These are phyloP conservation scores for Nyssa sinensis DNA, from an alignment of 148 eudicot genomes.

Conservation along the genomic window DNA sequence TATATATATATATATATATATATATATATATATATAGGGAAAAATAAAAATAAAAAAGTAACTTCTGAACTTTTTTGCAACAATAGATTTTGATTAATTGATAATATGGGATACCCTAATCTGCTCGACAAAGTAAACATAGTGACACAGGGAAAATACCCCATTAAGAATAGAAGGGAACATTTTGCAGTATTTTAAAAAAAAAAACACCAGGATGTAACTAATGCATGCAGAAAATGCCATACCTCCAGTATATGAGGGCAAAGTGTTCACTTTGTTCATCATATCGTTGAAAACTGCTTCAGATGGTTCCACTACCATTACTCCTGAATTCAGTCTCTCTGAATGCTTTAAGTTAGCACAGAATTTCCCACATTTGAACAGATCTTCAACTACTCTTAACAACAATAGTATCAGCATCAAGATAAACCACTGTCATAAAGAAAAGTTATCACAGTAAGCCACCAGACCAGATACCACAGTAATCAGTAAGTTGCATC, in stretches of 20 bases:
- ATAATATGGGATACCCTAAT: no score
- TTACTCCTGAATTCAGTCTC: conserved; percentile 95
- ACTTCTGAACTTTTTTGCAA: background rate
- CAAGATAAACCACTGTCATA: conserved; percentile 92
- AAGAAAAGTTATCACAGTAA: background rate
- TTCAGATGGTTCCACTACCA: conserved; percentile 94
- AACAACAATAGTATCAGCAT: conserved; percentile 95
- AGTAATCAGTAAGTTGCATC: background rate
- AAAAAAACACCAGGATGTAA: background rate
- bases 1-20: no score
- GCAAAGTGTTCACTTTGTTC: conserved; percentile 66
- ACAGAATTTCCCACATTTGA: conserved; percentile 89
- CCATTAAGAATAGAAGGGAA: background rate
- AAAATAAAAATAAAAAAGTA: background rate
- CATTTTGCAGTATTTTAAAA: no score
- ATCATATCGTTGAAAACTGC: conserved; percentile 80
- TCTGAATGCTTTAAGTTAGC: conserved; percentile 99
- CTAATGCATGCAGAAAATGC: no score
- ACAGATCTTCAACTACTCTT: conserved; percentile 85
- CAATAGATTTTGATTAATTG: background rate
- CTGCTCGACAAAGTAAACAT: background rate
- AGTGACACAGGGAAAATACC: background rate
- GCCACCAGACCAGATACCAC: background rate
- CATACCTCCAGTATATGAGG: conserved; percentile 95
- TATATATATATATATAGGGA: no score